phyloP scores from a whole-genome alignment of 2,329 filamentous ascomycete genomes.

The Cryphonectria nitschkei region DNA sequence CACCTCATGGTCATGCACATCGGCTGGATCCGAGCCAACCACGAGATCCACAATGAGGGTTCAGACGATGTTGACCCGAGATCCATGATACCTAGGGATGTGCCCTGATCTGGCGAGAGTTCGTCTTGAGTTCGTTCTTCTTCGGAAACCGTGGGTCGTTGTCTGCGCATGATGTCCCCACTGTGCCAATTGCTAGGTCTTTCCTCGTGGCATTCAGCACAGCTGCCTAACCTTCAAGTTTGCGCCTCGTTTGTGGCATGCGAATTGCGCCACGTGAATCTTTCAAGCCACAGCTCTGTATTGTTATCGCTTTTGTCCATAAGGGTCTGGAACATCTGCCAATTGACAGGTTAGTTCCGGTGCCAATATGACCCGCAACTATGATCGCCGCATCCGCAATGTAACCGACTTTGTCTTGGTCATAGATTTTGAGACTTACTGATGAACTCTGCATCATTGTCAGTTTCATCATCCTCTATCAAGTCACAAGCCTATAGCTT shows the following conservation, averaged over 20 bases:
- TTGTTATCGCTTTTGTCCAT: neutral
- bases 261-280: neutral
- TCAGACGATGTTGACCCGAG: neutral
- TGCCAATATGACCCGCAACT: neutral
- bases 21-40: neutral
- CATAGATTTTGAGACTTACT: neutral
- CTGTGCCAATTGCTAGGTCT: neutral
- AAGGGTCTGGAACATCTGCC: slow-evolving; percentile 9
- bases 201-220: neutral
- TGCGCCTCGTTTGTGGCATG: neutral
- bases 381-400: slow-evolving; percentile 11
- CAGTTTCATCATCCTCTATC: slow-evolving; percentile 3
- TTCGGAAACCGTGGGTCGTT: neutral
- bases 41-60: too few relatives aligned
- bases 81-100: neutral
- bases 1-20: neutral
- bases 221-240: neutral
- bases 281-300: neutral
- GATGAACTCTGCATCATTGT: neutral
- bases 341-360: neutral
- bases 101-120: neutral
- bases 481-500: neutral
- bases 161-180: neutral
- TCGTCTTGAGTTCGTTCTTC: neutral
- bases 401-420: neutral